Evolutionary conservation across 805 yeast species (phyloP).

Genomic region (Candida sphagnicola): DNA sequence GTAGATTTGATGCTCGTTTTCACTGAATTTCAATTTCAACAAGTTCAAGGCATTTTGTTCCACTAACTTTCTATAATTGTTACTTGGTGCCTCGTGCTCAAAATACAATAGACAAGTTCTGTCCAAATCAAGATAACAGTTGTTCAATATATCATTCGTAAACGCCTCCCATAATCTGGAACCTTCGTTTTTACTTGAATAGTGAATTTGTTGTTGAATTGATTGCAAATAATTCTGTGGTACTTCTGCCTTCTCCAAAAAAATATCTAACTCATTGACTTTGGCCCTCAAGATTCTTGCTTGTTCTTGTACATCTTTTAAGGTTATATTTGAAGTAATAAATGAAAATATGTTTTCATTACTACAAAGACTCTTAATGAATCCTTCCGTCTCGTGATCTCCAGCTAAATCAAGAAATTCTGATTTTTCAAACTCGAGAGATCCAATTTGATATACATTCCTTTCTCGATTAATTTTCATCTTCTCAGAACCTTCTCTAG

Average conservation of each 20-base stretch:
- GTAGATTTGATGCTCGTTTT: slow-evolving; percentile 2
- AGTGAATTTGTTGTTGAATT: neutral
- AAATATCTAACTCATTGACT: slow-evolving; percentile 25
- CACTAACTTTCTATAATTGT: slow-evolving; percentile 22
- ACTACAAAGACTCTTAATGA: slow-evolving; percentile 40
- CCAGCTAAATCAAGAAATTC: slow-evolving; percentile 41
- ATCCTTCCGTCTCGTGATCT: slow-evolving; percentile 52
- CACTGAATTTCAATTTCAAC: slow-evolving; percentile 30
- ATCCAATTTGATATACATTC: slow-evolving; percentile 41
- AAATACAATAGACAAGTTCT: slow-evolving; percentile 27
- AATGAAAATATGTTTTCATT: slow-evolving; percentile 34
- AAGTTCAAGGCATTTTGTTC: slow-evolving; percentile 27
- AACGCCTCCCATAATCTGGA: slow-evolving; percentile 34
- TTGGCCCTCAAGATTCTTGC: slow-evolving; percentile 29
- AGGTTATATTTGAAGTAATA: slow-evolving; percentile 38
- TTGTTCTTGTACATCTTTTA: slow-evolving; percentile 40
- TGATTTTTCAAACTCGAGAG: slow-evolving; percentile 47
- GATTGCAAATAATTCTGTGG: slow-evolving; percentile 23
- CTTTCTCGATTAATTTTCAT: slow-evolving; percentile 21
- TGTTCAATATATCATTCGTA: slow-evolving; percentile 24
- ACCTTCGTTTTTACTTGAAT: neutral
- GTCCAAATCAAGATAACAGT: slow-evolving; percentile 27
- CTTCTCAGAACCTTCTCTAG: slow-evolving; percentile 14
- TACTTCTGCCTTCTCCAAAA: slow-evolving; percentile 28
- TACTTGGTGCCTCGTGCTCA: slow-evolving; percentile 15